Base-by-base conservation (phyloP, 352 stramenopile genomes). In the Globisporangium splendens region DNA sequence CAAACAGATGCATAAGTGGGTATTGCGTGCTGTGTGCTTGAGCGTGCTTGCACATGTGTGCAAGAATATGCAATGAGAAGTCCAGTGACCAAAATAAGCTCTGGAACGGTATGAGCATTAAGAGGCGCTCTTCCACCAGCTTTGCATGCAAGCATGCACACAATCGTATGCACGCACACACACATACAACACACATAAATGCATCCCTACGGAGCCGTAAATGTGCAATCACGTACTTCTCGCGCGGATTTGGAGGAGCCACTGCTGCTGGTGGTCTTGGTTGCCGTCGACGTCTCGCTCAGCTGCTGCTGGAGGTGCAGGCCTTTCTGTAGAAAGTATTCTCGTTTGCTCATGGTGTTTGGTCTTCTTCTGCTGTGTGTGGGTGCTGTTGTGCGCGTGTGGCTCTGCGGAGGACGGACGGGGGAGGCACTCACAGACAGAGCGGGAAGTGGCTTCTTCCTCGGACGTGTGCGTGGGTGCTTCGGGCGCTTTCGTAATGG, bases 301-400 rank as follows among this genome's bases (percentile, higher is more conserved):
- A 68, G 58, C 56, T 93, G 78, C 60, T 86, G 83, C 81, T 95
- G 70, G 52, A 93, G 75, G 71, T 91, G 80, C 49, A 86, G 75
- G 14, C 81, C 85, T 65, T 91, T 91, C 70, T 90, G 81, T 52
- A 93, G 61, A 66, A 81, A 76, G 62, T 95, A 93, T 54, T 91
- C 85, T 69, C 76, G 83, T 72, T 91, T 92, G 74, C 65, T 81
- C 85, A 94, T 95, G 65, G 69, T 71, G 79, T 63, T 71, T 73
- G 60, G 79, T 54, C 83, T 63, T 72, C 68, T 73, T 42, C 54
- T 35, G n/a, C n/a, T 56, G 50, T 54, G 21, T 57, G 18, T 68
- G 53, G 24, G 24, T 31, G 52, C 8, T 38, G 39, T 38, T 33
- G 41, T 55, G 63, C 31, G 49, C 47, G 50, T 53, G 55, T 54